Conservation (phyloP, 768 basidiomycete species). For the Boletus reticulatus region DNA sequence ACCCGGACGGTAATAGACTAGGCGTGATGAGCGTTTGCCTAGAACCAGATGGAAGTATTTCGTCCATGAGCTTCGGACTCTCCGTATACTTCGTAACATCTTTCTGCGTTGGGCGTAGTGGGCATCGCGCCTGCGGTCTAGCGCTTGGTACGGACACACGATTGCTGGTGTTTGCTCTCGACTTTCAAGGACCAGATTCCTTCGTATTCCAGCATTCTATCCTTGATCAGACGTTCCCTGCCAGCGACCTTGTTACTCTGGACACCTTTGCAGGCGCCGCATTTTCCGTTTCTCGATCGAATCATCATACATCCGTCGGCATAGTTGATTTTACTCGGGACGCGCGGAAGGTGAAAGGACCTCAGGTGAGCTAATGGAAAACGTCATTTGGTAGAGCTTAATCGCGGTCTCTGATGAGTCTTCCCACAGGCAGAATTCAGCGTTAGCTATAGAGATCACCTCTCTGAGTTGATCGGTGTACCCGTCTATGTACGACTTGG, state of each 20-base stretch:
- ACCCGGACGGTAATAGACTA: not conserved
- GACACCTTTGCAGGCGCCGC: slow-evolving; percentile 1
- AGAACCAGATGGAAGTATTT: slow-evolving; percentile 4
- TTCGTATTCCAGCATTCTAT: not conserved
- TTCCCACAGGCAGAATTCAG: not conserved
- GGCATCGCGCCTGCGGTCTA: not conserved
- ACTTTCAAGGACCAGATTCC: not conserved
- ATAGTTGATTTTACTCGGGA: slow-evolving; percentile 3
- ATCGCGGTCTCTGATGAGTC: not conserved
- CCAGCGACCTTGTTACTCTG: not conserved
- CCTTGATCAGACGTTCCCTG: not conserved
- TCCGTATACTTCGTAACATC: not conserved
- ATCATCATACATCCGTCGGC: not conserved
- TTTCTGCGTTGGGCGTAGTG: not conserved
- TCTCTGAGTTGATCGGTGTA: too few relatives aligned
- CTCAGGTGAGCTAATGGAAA: not conserved
- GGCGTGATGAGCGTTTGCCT: slow-evolving; percentile 1
- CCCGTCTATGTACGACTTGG: too few relatives aligned
- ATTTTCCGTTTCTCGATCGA: not conserved
- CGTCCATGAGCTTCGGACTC: not conserved
- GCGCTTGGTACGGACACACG: not conserved
- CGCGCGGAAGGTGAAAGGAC: not conserved
- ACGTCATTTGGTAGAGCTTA: not conserved
- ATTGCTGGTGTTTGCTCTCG: not conserved
- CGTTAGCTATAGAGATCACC: too few relatives aligned